Conservation (phyloP, 164 flowering plant species). For the Saururus chinensis region DNA sequence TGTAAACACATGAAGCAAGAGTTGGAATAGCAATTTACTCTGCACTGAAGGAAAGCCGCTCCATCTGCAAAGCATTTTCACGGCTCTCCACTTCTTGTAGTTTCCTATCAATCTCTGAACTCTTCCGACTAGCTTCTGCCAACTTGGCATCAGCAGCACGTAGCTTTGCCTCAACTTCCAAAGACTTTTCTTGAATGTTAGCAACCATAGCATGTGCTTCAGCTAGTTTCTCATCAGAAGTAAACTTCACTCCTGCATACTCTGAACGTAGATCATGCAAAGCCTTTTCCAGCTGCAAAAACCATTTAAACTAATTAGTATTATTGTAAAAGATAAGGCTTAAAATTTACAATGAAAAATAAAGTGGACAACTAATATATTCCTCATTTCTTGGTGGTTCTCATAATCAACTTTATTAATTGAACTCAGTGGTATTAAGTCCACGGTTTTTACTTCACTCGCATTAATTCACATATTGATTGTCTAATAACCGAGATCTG, state of each 20-base stretch:
- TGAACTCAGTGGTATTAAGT: too few species aligned
- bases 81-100: conserved; percentile 64
- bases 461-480: too few species aligned
- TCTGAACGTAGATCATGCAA: conserved; percentile 52
- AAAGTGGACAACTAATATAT: neutral
- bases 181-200: conserved; percentile 45
- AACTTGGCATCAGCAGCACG: conserved; percentile 68
- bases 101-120: conserved; percentile 60
- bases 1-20: neutral
- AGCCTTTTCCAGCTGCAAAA: conserved; percentile 81
- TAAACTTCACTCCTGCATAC: conserved; percentile 37
- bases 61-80: conserved; percentile 57
- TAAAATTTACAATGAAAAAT: neutral
- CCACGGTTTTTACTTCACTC: too few species aligned
- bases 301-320: conserved; percentile 2
- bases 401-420: too few species aligned
- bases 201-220: conserved; percentile 49
- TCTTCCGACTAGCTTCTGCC: conserved; percentile 73
- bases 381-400: too few species aligned
- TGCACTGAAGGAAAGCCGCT: conserved; percentile 46
- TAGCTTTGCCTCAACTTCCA: conserved; percentile 58
- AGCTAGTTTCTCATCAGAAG: conserved; percentile 45
- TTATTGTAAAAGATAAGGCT: neutral
- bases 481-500: too few species aligned
- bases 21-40: conserved; percentile 39